These are phyloP conservation scores for Turritis glabra DNA, from an alignment of 345 rosid species.

Conservation along the genomic window DNA sequence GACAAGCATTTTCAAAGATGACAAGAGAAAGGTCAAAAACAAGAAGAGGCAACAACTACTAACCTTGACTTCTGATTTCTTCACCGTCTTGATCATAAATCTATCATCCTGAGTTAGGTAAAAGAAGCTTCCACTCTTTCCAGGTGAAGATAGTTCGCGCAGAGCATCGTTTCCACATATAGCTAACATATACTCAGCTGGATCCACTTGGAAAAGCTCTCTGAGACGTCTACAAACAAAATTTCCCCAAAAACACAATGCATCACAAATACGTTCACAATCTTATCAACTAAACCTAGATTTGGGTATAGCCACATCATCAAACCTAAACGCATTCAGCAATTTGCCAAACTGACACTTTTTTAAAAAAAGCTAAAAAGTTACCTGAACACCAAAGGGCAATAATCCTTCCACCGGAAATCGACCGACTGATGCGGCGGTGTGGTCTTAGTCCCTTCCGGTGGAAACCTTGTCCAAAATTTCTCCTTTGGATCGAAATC, in stretches of 20 bases:
- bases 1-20: conserved; percentile 23
- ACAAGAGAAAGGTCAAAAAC: conserved; percentile 18
- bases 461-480: conserved; percentile 95
- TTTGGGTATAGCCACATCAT: conserved; percentile 27
- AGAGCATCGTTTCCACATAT: conserved; percentile 95
- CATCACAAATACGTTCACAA: conserved; percentile 12
- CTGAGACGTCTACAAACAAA: conserved; percentile 70
- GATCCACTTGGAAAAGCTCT: conserved; percentile 83
- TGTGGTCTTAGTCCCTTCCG: conserved; percentile 89
- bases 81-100: conserved; percentile 95
- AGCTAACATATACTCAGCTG: conserved; percentile 95
- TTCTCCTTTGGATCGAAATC: conserved; percentile 97
- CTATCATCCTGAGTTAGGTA: conserved; percentile 98
- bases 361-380: not conserved
- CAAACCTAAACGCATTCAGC: conserved; percentile 4
- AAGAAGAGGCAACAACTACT: conserved; percentile 38
- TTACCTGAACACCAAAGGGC: conserved; percentile 91
- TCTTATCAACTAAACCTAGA: conserved; percentile 20
- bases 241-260: conserved; percentile 29
- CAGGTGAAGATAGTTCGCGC: conserved; percentile 96
- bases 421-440: conserved; percentile 88
- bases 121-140: conserved; percentile 98
- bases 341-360: conserved; percentile 16
- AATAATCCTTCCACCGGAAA: conserved; percentile 98
- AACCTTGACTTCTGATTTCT: conserved; percentile 99